Base-by-base conservation (phyloP, 805 yeast species). In the Saturnispora kantuleensis region DNA sequence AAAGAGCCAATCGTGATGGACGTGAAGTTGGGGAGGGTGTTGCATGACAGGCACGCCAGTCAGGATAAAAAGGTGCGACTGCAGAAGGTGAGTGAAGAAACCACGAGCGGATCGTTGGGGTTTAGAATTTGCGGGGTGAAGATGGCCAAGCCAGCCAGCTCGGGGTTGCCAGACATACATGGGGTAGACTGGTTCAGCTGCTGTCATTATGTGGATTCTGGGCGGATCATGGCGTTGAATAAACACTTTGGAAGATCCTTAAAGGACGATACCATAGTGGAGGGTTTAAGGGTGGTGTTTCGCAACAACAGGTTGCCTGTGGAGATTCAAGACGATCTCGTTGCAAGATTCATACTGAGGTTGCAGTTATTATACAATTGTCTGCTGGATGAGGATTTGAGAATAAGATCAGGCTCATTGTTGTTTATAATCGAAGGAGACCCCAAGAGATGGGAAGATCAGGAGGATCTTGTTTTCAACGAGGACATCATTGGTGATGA, bases 101-200 rank as follows among this genome's bases (percentile, higher is more conserved):
- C 97, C 1, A 90, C 97, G 0, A 81, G 93, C 38, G 96, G 96
- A 0, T 66, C 80, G 3, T 66, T 85, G 10, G 73, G 78, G 13
- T 79, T 82, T 51, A 67, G 98, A 48, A 76, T 90, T 3, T 89
- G 97, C 54, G 98, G 98, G 0, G 84, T 90, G 90, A 80, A 79
- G 49, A 61, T 81, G 1, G 41, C 26, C 26, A 21, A 21, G 26
- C 8, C 26, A 21, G 26, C 26, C 26, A 21, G 26, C 26, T 21
- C 26, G 2, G 26, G 26, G 26, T 45, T 56, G n/a, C 41, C 13
- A 16, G 49, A 48, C 1, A 51, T 53, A 12, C 35, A 47, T n/a
- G 34, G 32, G 3, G 29, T 51, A 4, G 28, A 18, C 8, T 32
- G 40, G 26, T 21, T 7, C 15, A 60, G 56, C 6, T 68, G 67